A percentile compares a stretch with the other conserved stretches of the same genome.
Evolutionary conservation across 495 filamentous ascomycete genomes (phyloP).

Genomic region (Haplographium delicatum): DNA sequence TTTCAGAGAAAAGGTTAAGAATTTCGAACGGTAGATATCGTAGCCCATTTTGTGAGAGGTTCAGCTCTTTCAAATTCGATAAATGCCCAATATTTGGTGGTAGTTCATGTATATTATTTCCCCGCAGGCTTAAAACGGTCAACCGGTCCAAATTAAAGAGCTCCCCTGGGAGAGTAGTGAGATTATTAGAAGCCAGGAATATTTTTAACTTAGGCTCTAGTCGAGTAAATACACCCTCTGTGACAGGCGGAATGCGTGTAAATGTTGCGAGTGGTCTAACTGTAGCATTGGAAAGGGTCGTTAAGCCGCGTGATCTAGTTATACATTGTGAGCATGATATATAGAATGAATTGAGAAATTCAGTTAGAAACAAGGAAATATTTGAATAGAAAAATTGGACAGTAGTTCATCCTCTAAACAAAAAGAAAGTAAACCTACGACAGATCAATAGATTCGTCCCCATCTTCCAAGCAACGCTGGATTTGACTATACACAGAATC

Average conservation of each 20-base stretch:
- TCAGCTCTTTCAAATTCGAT: constrained; percentile 57
- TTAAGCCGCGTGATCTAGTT: constrained; percentile 31
- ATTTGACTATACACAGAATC: constrained; percentile 34
- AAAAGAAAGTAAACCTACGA: no score
- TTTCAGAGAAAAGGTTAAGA: constrained; percentile 47
- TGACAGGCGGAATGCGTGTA: constrained; percentile 39
- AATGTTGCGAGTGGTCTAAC: constrained; percentile 57
- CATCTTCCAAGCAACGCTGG: constrained; percentile 53
- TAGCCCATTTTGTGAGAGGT: constrained; percentile 66
- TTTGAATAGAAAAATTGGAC: no score
- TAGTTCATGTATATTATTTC: constrained; percentile 60
- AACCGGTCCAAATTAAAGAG: constrained; percentile 52
- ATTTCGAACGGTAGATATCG: constrained; percentile 67
- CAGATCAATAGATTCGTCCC: constrained; percentile 57
- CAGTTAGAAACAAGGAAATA: no score
- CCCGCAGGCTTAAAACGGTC: constrained; percentile 66
- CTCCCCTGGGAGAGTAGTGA: constrained; percentile 44
- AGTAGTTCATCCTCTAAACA: no score
- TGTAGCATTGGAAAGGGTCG: constrained; percentile 36
- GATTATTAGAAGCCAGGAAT: constrained; percentile 57
- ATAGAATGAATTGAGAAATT: no score
- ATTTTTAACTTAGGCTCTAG: constrained; percentile 52
- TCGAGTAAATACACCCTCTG: constrained; percentile 13
- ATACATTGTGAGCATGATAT: neutral
- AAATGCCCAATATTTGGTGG: constrained; percentile 62